phyloP scores from a whole-genome alignment of 768 basidiomycete species.

The Strobilomyces echinocephalus region DNA sequence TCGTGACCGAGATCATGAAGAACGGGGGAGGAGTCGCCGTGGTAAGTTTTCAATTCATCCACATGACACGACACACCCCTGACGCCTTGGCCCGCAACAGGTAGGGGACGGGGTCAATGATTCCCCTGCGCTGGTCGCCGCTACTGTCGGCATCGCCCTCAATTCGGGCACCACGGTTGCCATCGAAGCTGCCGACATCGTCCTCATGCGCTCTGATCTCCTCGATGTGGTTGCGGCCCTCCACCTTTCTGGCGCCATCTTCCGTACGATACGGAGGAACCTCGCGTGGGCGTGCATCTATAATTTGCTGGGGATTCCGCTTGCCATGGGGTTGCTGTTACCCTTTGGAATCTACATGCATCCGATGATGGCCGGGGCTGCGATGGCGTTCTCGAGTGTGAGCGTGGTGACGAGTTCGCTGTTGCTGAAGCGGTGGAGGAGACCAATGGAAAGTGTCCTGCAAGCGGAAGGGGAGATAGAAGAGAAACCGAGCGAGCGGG shows the following conservation, averaged over 20 bases:
- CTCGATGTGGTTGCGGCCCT: slow-evolving; percentile 97
- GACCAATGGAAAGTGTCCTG: slow-evolving; percentile 68
- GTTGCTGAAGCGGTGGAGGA: slow-evolving; percentile 78
- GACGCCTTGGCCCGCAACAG: slow-evolving; percentile 34
- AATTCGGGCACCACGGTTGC: slow-evolving; percentile 96
- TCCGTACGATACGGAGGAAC: slow-evolving; percentile 86
- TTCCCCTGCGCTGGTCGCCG: slow-evolving; percentile 93
- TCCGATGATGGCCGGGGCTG: slow-evolving; percentile 97
- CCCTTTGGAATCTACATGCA: slow-evolving; percentile 91
- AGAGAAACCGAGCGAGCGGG: slow-evolving; percentile 27
- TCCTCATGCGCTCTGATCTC: slow-evolving; percentile 95
- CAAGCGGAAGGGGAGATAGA: slow-evolving; percentile 42
- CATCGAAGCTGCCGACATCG: slow-evolving; percentile 96
- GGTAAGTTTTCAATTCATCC: slow-evolving; percentile 44
- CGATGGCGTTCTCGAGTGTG: slow-evolving; percentile 97
- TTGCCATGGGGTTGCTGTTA: slow-evolving; percentile 95
- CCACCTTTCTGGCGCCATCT: slow-evolving; percentile 84
- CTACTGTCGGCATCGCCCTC: slow-evolving; percentile 93
- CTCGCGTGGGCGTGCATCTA: slow-evolving; percentile 96
- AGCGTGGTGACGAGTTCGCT: slow-evolving; percentile 91
- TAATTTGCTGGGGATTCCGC: slow-evolving; percentile 88
- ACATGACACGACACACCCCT: background rate
- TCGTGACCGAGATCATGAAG: slow-evolving; percentile 77
- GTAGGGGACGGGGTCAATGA: slow-evolving; percentile 99
- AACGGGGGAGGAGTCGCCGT: slow-evolving; percentile 83